phyloP scores from a whole-genome alignment of 164 flowering plant species.

The Vitis labrusca region DNA sequence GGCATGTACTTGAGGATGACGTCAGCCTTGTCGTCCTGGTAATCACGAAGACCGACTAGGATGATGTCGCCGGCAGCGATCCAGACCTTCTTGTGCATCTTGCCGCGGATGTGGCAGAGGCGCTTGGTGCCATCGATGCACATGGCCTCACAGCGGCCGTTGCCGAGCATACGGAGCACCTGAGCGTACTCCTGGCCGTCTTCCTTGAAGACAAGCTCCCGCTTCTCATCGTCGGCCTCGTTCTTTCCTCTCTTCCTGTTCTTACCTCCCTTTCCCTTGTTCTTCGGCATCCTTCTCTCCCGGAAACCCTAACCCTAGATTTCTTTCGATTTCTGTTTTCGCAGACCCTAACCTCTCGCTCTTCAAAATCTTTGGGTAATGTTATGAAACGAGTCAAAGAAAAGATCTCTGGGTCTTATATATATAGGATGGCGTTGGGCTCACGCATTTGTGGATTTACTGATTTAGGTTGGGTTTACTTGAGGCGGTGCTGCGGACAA shows the following conservation, averaged over 20 bases:
- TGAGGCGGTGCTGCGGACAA: too few relatives aligned
- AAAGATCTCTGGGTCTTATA: too few relatives aligned
- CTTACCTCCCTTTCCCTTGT: constrained; percentile 85
- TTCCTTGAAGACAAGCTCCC: constrained; percentile 70
- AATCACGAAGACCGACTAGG: constrained; percentile 64
- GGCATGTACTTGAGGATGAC: constrained; percentile 71
- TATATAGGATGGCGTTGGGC: too few relatives aligned
- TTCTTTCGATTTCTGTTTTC: not conserved
- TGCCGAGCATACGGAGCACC: constrained; percentile 64
- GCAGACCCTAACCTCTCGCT: too few relatives aligned
- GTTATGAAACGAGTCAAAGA: too few relatives aligned
- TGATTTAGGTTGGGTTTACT: too few relatives aligned
- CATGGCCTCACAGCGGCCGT: constrained; percentile 62
- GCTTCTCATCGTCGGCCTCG: constrained; percentile 76
- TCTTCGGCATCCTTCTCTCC: constrained; percentile 58
- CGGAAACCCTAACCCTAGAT: constrained; percentile 9
- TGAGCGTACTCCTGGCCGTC: constrained; percentile 79
- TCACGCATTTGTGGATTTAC: too few relatives aligned
- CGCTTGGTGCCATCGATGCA: constrained; percentile 64
- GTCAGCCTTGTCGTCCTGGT: constrained; percentile 73
- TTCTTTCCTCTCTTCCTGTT: constrained; percentile 75
- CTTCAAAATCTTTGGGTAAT: too few relatives aligned
- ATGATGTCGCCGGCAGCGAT: constrained; percentile 70
- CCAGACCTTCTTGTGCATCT: constrained; percentile 79
- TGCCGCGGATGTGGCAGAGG: constrained; percentile 64